Evolutionary conservation across 352 stramenopile species (phyloP).

Genomic region (Pythium rhizo-oryzae): DNA sequence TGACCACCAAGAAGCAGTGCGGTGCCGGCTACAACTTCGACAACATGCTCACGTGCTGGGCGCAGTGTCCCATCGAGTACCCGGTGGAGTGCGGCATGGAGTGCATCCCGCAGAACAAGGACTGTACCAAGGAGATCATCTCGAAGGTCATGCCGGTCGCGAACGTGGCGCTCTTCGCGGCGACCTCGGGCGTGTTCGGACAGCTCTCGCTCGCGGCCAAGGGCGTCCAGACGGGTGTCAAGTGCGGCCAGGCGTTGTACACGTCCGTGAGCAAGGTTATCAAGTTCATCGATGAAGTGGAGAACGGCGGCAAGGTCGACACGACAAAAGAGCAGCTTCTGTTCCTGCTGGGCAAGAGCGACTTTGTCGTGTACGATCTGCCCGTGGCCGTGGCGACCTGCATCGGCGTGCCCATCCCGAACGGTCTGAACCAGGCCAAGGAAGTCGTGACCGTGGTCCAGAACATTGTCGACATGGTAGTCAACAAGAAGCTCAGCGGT

Average conservation of each 20-base stretch:
- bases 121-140: slow-evolving; percentile 60
- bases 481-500: slow-evolving; percentile 30
- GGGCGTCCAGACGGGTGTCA: slow-evolving; percentile 44
- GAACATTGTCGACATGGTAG: slow-evolving; percentile 7
- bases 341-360: slow-evolving; percentile 43
- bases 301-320: slow-evolving; percentile 4
- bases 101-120: slow-evolving; percentile 69
- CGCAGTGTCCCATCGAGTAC: slow-evolving; percentile 72
- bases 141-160: slow-evolving; percentile 31
- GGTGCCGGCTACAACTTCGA: slow-evolving; percentile 50
- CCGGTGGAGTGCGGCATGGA: slow-evolving; percentile 71
- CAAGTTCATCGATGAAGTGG: slow-evolving; percentile 19
- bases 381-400: slow-evolving; percentile 47
- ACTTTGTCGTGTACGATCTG: slow-evolving; percentile 51
- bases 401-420: slow-evolving; percentile 33
- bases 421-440: slow-evolving; percentile 21
- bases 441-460: slow-evolving; percentile 40
- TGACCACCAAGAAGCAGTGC: slow-evolving; percentile 35
- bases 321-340: slow-evolving; percentile 39
- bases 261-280: slow-evolving; percentile 45
- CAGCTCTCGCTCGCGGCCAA: slow-evolving; percentile 44
- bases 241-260: slow-evolving; percentile 56
- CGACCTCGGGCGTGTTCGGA: slow-evolving; percentile 56
- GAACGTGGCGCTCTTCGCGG: slow-evolving; percentile 49
- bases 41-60: slow-evolving; percentile 58